Percentiles rank a stretch among this genome's conserved stretches.
phyloP scores from a whole-genome alignment of 306 rosid species.

The Pyrus pyrifolia region DNA sequence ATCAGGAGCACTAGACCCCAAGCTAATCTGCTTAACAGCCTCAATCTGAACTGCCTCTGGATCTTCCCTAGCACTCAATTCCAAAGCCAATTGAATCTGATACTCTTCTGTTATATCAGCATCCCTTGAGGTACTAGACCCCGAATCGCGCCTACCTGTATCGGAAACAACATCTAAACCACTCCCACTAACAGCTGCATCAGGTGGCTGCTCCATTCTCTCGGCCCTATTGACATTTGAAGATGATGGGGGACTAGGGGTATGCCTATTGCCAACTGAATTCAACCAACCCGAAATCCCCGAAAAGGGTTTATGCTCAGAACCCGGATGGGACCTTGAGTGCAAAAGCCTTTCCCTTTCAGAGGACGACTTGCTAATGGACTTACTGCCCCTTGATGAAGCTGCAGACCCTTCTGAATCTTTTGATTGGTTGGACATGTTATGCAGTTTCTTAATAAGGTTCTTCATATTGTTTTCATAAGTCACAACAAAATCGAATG shows the following conservation, averaged over 20 bases:
- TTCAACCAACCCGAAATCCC: slow-evolving; percentile 74
- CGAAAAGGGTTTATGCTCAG: slow-evolving; percentile 58
- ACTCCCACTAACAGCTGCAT: slow-evolving; percentile 38
- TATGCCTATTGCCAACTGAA: slow-evolving; percentile 57
- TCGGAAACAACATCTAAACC: slow-evolving; percentile 52
- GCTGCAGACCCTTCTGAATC: slow-evolving; percentile 50
- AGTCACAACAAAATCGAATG: slow-evolving; percentile 22
- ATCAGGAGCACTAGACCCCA: slow-evolving; percentile 78
- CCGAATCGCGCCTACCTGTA: slow-evolving; percentile 53
- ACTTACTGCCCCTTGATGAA: slow-evolving; percentile 55
- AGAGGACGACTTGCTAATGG: slow-evolving; percentile 41
- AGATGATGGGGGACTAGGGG: slow-evolving; percentile 45
- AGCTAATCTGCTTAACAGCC: slow-evolving; percentile 94
- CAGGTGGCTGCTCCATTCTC: slow-evolving; percentile 51
- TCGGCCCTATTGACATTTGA: slow-evolving; percentile 37
- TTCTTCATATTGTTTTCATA: slow-evolving; percentile 65
- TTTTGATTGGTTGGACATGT: slow-evolving; percentile 61
- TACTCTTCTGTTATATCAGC: slow-evolving; percentile 86
- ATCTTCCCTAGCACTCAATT: slow-evolving; percentile 95
- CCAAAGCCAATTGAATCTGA: slow-evolving; percentile 86
- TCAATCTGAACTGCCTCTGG: slow-evolving; percentile 99
- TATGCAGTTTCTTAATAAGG: slow-evolving; percentile 82
- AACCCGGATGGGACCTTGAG: slow-evolving; percentile 34
- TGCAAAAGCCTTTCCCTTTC: slow-evolving; percentile 48
- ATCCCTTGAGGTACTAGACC: slow-evolving; percentile 64